phyloP scores from a whole-genome alignment of 108 stramenopile genomes.

The Fragilaria crotonensis region DNA sequence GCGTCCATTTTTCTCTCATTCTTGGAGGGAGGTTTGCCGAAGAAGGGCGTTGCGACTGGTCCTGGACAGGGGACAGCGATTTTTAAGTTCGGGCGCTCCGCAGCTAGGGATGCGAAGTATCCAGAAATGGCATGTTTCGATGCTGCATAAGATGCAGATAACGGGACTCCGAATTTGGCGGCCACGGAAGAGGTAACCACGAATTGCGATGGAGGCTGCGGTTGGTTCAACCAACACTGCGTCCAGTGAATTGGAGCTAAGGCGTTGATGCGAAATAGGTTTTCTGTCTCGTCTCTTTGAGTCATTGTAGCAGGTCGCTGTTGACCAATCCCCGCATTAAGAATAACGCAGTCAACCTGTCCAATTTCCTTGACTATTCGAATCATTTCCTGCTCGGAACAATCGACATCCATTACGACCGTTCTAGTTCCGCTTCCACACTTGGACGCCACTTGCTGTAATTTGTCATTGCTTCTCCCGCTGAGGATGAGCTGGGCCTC shows the following conservation, averaged over 20 bases:
- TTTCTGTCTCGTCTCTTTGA: conserved; percentile 4
- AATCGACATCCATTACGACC: neutral
- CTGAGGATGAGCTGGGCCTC: conserved; percentile 34
- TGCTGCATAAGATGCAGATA: conserved; percentile 62
- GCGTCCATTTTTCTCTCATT: conserved; percentile 52
- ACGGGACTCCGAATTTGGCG: conserved; percentile 42
- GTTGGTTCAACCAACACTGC: conserved; percentile 12
- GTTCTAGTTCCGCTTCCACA: conserved; percentile 10
- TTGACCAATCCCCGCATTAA: conserved; percentile 55
- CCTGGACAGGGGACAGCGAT: conserved; percentile 59
- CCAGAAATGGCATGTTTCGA: conserved; percentile 61
- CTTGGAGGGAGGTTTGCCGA: neutral
- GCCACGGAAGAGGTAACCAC: conserved; percentile 49
- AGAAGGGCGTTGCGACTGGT: conserved; percentile 47
- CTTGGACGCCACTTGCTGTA: conserved; percentile 26
- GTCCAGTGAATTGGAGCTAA: conserved; percentile 33
- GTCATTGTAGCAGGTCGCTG: conserved; percentile 14
- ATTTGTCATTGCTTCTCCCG: conserved; percentile 14
- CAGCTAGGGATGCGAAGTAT: conserved; percentile 46
- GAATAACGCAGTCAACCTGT: conserved; percentile 24
- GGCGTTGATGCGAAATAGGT: conserved; percentile 32
- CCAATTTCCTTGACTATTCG: neutral
- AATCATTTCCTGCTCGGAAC: neutral
- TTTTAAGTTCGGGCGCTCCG: conserved; percentile 40
- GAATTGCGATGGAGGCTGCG: conserved; percentile 7